Conservation (phyloP, 2,329 filamentous ascomycete species). For the Rhynchosporium graminicola region DNA sequence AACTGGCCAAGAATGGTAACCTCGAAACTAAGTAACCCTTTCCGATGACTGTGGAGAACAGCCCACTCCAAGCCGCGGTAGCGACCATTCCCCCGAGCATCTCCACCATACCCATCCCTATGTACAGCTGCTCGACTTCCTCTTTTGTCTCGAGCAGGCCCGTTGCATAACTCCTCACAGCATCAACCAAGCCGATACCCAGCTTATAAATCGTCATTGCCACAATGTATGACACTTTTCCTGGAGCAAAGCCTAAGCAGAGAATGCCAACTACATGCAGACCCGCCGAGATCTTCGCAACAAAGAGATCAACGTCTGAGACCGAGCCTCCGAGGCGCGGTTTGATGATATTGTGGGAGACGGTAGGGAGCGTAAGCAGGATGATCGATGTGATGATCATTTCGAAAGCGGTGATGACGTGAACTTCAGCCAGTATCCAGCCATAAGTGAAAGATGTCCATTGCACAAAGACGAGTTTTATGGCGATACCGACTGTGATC, state of each 20-base stretch:
- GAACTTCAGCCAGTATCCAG: slow-evolving; percentile 27
- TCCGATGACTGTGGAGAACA: slow-evolving; percentile 21
- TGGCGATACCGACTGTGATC: slow-evolving; percentile 13
- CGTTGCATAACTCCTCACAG: slow-evolving; percentile 24
- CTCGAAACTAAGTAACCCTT: slow-evolving; percentile 19
- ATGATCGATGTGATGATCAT: slow-evolving; percentile 20
- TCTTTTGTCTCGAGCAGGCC: slow-evolving; percentile 19
- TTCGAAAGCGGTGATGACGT: slow-evolving; percentile 21
- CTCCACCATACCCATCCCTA: slow-evolving; percentile 28
- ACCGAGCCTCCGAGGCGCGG: slow-evolving; percentile 13
- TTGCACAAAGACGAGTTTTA: slow-evolving; percentile 24
- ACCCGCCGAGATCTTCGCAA: slow-evolving; percentile 16
- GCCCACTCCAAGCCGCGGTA: slow-evolving; percentile 22
- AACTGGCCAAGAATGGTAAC: slow-evolving; percentile 20
- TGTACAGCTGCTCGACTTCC: slow-evolving; percentile 27
- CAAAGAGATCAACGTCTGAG: slow-evolving; percentile 21
- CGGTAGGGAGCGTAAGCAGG: slow-evolving; percentile 22
- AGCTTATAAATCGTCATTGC: slow-evolving; percentile 17
- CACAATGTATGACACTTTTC: slow-evolving; percentile 16
- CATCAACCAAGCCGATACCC: slow-evolving; percentile 19
- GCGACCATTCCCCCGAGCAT: slow-evolving; percentile 24
- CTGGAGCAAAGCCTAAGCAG: slow-evolving; percentile 20
- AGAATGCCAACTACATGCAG: slow-evolving; percentile 15
- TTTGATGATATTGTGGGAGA: slow-evolving; percentile 18
- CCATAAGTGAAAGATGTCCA: slow-evolving; percentile 23